Base-by-base conservation (phyloP, 306 rosid species). In the Aeschynomene evenia region DNA sequence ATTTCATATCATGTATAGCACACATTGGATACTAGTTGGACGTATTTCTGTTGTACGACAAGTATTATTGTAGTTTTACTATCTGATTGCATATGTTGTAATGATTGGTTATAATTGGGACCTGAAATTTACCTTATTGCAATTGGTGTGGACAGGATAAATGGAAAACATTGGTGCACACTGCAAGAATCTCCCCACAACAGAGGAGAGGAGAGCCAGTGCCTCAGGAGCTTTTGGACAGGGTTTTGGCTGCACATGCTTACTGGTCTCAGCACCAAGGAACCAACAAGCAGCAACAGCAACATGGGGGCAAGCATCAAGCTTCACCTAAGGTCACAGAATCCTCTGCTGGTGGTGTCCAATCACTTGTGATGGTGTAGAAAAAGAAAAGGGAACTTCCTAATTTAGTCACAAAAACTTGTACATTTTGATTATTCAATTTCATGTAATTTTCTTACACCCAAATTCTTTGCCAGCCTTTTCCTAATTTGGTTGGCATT, bases 141-240 rank as follows among this genome's bases (percentile, higher is more conserved):
- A n/a, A 31, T 29, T 50, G 59, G 23, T 69, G 1, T 67, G 28
- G 14, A 33, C 89, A 93, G 98, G 98, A 93, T 76, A 93, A 93
- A 67, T 93, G 98, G 98, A 93, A 93, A 74, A 93, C 98, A 58
- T 70, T 93, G 71, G 98, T 93, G 77, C 98, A 93, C 81, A 93
- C 98, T 1, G 96, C 98, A 5, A 84, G 62, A 73, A 93, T 93
- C 39, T 79, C 94, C 18, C 98, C 98, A 8, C 98, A 90, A 67
- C 98, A 93, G 60, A 85, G 98, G 80, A 88, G 98, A 79, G 98
- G 98, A 5, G 97, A 93, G 75, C 97, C 97, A 9, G 98, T 93
- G 1, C 98, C 98, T 1, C 98, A 93, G 77, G 94, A 85, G 66
- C 87, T 93, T 11, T 79, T 93, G 81, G 90, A 93, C 83, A 76